Evolutionary conservation across 179 eudicot genomes (phyloP).

Genomic region (Silene vulgaris): DNA sequence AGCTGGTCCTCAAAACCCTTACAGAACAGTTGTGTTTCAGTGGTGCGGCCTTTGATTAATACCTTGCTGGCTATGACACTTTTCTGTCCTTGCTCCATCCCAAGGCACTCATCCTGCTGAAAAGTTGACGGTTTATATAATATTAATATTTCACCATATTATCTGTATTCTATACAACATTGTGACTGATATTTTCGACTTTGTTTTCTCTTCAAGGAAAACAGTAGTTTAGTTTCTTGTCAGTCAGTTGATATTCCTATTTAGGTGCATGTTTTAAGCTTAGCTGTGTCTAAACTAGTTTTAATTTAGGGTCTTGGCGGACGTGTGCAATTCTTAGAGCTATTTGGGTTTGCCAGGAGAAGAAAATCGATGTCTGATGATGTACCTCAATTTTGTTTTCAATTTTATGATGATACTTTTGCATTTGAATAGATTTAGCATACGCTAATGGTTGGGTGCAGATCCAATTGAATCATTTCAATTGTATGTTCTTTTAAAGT

Average conservation of each 20-base stretch:
- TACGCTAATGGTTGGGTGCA: background rate
- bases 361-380: background rate
- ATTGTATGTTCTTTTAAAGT: no score
- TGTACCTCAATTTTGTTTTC: background rate
- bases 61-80: background rate
- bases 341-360: background rate
- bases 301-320: no score
- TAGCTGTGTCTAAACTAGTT: background rate
- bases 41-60: background rate
- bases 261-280: background rate
- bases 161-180: no score
- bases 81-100: background rate
- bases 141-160: no score
- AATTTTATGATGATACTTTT: background rate
- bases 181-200: no score
- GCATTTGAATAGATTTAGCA: background rate
- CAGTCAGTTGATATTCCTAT: background rate
- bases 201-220: background rate
- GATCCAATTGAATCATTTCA: background rate
- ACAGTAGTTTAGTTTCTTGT: background rate
- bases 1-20: background rate
- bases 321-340: background rate
- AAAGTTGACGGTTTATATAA: background rate
- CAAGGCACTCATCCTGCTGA: background rate
- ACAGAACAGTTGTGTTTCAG: no score